Evolutionary conservation across 441 rosid species (phyloP).

Genomic region (Eutrema salsugineum): DNA sequence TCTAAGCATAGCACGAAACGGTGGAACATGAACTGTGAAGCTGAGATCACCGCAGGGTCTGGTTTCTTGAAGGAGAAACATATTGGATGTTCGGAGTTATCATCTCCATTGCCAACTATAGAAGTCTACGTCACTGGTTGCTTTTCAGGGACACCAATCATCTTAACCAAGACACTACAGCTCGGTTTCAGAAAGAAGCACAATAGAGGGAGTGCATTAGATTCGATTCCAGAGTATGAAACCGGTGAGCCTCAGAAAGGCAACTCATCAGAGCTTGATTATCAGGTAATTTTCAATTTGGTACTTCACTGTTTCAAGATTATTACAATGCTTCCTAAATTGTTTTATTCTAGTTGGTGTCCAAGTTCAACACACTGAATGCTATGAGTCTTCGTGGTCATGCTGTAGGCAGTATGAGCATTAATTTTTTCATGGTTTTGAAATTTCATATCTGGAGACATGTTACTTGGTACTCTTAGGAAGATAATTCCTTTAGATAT

Average conservation of each 20-base stretch:
- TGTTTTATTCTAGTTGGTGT: neutral
- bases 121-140: constrained; percentile 74
- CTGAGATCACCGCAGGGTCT: constrained; percentile 39
- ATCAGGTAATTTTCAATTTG: constrained; percentile 42
- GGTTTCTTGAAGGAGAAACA: constrained; percentile 46
- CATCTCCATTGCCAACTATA: constrained; percentile 42
- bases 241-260: constrained; percentile 34
- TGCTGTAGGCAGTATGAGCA: constrained; percentile 5
- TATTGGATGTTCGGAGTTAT: constrained; percentile 33
- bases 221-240: constrained; percentile 59
- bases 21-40: constrained; percentile 52
- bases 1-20: constrained; percentile 31
- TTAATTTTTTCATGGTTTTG: constrained; percentile 16
- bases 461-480: constrained; percentile 20
- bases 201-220: constrained; percentile 35
- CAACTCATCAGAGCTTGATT: constrained; percentile 30
- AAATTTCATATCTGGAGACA: constrained; percentile 13
- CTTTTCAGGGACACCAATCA: constrained; percentile 55
- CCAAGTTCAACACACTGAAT: constrained; percentile 6
- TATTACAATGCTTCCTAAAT: neutral
- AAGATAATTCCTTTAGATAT: constrained; percentile 6
- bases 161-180: constrained; percentile 55
- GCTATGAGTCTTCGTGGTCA: neutral
- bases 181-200: constrained; percentile 48
- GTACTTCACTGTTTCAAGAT: constrained; percentile 2